phyloP scores from a whole-genome alignment of 2,329 filamentous ascomycete species.

The Penicillium sp. region DNA sequence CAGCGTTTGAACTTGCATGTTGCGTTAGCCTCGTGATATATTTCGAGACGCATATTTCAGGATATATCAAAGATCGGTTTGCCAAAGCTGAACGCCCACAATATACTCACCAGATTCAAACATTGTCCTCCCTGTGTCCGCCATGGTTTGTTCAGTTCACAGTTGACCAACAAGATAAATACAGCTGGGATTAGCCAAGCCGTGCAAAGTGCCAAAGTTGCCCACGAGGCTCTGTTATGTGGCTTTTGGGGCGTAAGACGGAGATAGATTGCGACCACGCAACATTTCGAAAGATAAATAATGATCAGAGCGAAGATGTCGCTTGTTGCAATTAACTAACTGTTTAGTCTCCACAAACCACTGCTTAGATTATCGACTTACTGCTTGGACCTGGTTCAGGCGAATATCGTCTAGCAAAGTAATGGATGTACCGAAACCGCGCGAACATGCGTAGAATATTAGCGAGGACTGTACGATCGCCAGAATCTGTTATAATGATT shows the following conservation, averaged over 20 bases:
- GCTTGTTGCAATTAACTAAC: slow-evolving; percentile 33
- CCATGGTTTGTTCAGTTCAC: slow-evolving; percentile 41
- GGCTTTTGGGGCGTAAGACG: slow-evolving; percentile 45
- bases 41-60: too few species aligned
- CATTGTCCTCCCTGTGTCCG: slow-evolving; percentile 24
- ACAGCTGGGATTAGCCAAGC: slow-evolving; percentile 41
- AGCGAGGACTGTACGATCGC: slow-evolving; percentile 33
- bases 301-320: slow-evolving; percentile 46
- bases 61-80: too few species aligned
- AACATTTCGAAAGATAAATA: slow-evolving; percentile 39
- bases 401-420: slow-evolving; percentile 23
- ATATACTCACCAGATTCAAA: slow-evolving; percentile 22
- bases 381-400: slow-evolving; percentile 28
- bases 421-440: slow-evolving; percentile 36
- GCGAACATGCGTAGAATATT: slow-evolving; percentile 30
- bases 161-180: slow-evolving; percentile 43
- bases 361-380: slow-evolving; percentile 12
- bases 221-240: slow-evolving; percentile 38
- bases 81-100: not conserved
- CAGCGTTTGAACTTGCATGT: slow-evolving; percentile 28
- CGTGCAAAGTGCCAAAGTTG: slow-evolving; percentile 36
- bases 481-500: slow-evolving; percentile 18
- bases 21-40: not conserved
- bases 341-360: slow-evolving; percentile 1
- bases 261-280: slow-evolving; percentile 44